Evolutionary conservation across 768 basidiomycete genomes (phyloP).

Genomic region (Inosperma sp.): DNA sequence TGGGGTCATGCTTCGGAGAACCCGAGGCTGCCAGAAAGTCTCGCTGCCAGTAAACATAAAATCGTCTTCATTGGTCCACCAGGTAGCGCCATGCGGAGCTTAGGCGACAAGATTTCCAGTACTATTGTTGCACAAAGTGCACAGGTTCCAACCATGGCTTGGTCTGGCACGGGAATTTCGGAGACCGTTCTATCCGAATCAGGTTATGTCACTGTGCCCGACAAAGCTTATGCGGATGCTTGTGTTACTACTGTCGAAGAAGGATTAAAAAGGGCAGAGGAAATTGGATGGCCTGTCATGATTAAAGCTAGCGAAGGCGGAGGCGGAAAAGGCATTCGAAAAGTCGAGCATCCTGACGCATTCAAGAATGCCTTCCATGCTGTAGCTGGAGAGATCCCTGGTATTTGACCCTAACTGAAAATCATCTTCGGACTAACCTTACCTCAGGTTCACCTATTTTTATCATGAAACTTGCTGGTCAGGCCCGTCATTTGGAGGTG

Average conservation of each 20-base stretch:
- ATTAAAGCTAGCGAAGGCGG: slow-evolving; percentile 99
- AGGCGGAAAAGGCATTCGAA: slow-evolving; percentile 98
- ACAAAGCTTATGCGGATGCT: slow-evolving; percentile 81
- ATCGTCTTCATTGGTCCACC: slow-evolving; percentile 99
- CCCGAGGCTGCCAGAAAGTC: slow-evolving; percentile 89
- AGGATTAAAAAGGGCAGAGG: slow-evolving; percentile 74
- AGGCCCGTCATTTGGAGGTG: slow-evolving; percentile 96
- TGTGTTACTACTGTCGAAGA: slow-evolving; percentile 88
- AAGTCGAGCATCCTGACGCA: slow-evolving; percentile 78
- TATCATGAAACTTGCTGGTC: slow-evolving; percentile 99
- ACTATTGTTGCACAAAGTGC: slow-evolving; percentile 99
- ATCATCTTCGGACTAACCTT: slow-evolving; percentile 13
- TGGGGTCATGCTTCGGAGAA: slow-evolving; percentile 99
- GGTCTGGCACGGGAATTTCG: slow-evolving; percentile 93
- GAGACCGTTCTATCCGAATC: slow-evolving; percentile 79
- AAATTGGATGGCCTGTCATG: slow-evolving; percentile 97
- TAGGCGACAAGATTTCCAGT: slow-evolving; percentile 99
- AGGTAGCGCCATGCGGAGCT: slow-evolving; percentile 96
- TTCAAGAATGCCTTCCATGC: slow-evolving; percentile 96
- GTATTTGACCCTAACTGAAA: slow-evolving; percentile 39
- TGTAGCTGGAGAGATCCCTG: slow-evolving; percentile 94
- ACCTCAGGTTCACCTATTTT: slow-evolving; percentile 89
- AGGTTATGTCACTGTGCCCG: slow-evolving; percentile 93
- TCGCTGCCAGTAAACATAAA: slow-evolving; percentile 88
- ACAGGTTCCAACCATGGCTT: slow-evolving; percentile 95